Base-by-base conservation (phyloP, 345 rosid genomes). In the Citropsis articulata region DNA sequence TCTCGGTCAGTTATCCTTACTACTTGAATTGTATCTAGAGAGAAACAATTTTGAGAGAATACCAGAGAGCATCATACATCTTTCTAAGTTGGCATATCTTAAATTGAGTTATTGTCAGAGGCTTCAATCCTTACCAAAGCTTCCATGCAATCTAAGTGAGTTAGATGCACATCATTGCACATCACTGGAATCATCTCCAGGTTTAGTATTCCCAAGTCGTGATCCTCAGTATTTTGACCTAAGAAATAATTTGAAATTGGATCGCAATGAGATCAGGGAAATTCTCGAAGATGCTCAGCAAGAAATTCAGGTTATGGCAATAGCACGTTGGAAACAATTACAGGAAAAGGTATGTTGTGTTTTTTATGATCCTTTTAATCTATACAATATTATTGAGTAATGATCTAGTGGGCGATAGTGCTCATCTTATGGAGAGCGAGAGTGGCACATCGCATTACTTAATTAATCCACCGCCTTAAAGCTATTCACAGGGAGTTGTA, bases 111-210 rank as follows among this genome's bases (percentile, higher is more conserved):
- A 69, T 25, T 87, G 88, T 53, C 77, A 28, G 80, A 61, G 73
- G 69, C 88, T 87, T 64, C 77, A 65, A 68, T 82, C 83, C 30
- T 31, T 87, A 73, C 84, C 81, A 40, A 40, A 40, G 48, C 48
- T 40, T 40, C 48, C 48, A 9, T 9, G 48, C 48, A 40, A 40
- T 40, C 48, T 40, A 9, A 40, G 48, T 40, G 48, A 40, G 13
- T 40, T 40, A 2, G 13, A 9, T 40, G 48, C 48, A 40, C 48
- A 40, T 40, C 48, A 40, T 8, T 40, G 48, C 48, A 40, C 48
- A 0, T 13, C 48, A 40, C 48, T 40, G 48, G 48, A 40, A 40
- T 40, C 48, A 40, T 40, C 48, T 0, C 13, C 48, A 40, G 76
- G 45, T 82, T 79, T 40, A 40, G 10, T 75, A 85, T 82, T 55